These are phyloP conservation scores for Mycena indigotica DNA, from an alignment of 768 basidiomycete species.

Conservation along the genomic window DNA sequence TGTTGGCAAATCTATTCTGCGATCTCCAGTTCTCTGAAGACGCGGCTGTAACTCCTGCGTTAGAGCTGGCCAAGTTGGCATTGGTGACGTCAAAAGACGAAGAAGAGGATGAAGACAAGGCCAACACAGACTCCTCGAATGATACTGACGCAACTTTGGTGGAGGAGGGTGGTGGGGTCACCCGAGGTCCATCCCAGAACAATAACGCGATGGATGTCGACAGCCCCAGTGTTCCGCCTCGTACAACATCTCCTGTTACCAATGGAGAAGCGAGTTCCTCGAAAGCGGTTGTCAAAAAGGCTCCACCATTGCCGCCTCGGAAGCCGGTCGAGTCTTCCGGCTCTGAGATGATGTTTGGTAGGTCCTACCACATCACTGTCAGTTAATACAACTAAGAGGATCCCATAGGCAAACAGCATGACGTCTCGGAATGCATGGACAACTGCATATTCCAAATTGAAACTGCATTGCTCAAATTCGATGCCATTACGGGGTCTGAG, in stretches of 20 bases:
- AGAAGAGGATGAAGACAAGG: slow-evolving; percentile 78
- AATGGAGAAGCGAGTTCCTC: slow-evolving; percentile 26
- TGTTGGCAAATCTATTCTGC: slow-evolving; percentile 78
- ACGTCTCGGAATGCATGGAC: slow-evolving; percentile 98
- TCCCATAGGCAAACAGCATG: slow-evolving; percentile 87
- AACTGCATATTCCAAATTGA: slow-evolving; percentile 99
- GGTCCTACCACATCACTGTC: slow-evolving; percentile 22
- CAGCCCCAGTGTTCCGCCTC: slow-evolving; percentile 12
- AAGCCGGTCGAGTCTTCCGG: slow-evolving; percentile 57
- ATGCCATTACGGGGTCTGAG: slow-evolving; percentile 45
- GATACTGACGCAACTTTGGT: slow-evolving; percentile 89
- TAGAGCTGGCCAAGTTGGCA: slow-evolving; percentile 89
- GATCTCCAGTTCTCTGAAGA: slow-evolving; percentile 68
- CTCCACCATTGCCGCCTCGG: slow-evolving; percentile 60
- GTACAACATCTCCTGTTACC: slow-evolving; percentile 9
- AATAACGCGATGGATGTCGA: slow-evolving; percentile 67
- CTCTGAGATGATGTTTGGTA: slow-evolving; percentile 91
- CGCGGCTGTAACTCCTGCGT: slow-evolving; percentile 75
- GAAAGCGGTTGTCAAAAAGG: slow-evolving; percentile 37
- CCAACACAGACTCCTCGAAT: slow-evolving; percentile 79
- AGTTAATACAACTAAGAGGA: slow-evolving; percentile 9
- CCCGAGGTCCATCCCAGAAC: slow-evolving; percentile 47
- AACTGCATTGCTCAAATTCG: slow-evolving; percentile 81
- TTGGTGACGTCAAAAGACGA: slow-evolving; percentile 90
- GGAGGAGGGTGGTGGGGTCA: slow-evolving; percentile 58